Evolutionary conservation across 73 alveolate species (phyloP).

Genomic region (Blepharisma stoltei): DNA sequence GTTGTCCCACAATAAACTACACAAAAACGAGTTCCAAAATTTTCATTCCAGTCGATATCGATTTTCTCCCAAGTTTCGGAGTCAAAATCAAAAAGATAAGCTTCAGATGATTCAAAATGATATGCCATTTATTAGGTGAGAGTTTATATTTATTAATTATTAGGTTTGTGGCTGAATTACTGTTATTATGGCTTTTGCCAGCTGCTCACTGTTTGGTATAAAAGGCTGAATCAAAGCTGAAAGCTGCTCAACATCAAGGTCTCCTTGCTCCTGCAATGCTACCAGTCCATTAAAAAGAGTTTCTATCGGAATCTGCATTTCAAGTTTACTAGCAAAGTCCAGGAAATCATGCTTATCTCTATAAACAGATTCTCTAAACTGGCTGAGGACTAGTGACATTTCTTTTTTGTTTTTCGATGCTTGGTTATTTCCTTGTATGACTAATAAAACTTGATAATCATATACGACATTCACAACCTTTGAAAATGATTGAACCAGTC

Average conservation of each 20-base stretch:
- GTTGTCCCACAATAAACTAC: too few species aligned
- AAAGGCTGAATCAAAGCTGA: neutral
- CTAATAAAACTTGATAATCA: neutral
- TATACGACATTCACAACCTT: neutral
- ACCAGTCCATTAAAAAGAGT: neutral
- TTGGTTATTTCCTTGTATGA: neutral
- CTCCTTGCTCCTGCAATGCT: neutral
- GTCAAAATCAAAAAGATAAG: too few species aligned
- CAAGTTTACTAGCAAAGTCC: conserved; percentile 15
- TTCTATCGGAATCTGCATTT: neutral
- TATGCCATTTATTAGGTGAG: too few species aligned
- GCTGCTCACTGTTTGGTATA: neutral
- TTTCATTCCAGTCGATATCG: too few species aligned
- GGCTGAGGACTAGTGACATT: neutral
- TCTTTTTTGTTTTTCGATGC: neutral
- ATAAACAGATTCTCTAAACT: conserved; percentile 16
- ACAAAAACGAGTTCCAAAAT: too few species aligned
- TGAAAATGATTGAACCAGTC: neutral
- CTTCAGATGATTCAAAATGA: too few species aligned
- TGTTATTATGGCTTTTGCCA: neutral
- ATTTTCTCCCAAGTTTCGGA: too few species aligned
- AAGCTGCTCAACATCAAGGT: neutral
- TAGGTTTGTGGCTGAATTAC: neutral
- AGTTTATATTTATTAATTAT: too few species aligned
- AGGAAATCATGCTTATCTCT: neutral